A percentile compares a stretch with the other conserved stretches of the same genome.
Evolutionary conservation across 2,329 filamentous ascomycete genomes (phyloP).

Genomic region (Neonectria coccinea): DNA sequence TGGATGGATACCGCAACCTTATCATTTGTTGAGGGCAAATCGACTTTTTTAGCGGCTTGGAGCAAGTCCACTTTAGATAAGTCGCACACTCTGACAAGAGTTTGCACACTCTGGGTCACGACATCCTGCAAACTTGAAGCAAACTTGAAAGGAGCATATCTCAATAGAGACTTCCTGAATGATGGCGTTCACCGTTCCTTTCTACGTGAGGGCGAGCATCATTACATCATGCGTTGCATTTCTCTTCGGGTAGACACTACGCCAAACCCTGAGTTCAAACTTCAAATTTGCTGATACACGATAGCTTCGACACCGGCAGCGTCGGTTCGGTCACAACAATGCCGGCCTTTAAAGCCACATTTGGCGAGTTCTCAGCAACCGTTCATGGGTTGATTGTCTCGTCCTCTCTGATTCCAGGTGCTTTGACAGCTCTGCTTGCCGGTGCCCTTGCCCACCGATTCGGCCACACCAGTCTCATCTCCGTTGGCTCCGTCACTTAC

Average conservation of each 20-base stretch:
- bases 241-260: slow-evolving; percentile 46
- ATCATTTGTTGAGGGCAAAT: slow-evolving; percentile 24
- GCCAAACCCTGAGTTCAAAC: rapidly evolving
- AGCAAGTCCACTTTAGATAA: slow-evolving; percentile 27
- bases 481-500: slow-evolving; percentile 64
- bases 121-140: not conserved
- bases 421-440: slow-evolving; percentile 68
- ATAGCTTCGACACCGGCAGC: slow-evolving; percentile 58
- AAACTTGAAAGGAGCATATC: not conserved
- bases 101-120: slow-evolving; percentile 5
- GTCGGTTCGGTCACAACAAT: slow-evolving; percentile 72
- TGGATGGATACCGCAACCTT: slow-evolving; percentile 20
- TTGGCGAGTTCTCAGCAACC: slow-evolving; percentile 65
- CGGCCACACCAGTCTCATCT: slow-evolving; percentile 65
- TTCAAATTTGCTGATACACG: not conserved
- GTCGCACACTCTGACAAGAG: slow-evolving; percentile 19
- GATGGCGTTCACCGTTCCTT: slow-evolving; percentile 36
- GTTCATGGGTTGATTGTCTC: slow-evolving; percentile 71
- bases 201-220: slow-evolving; percentile 48
- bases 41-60: slow-evolving; percentile 12
- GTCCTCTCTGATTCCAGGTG: slow-evolving; percentile 69
- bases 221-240: slow-evolving; percentile 48
- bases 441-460: slow-evolving; percentile 65
- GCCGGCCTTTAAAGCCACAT: slow-evolving; percentile 60
- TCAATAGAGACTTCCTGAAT: not conserved